Evolutionary conservation across 148 eudicot genomes (phyloP).

Genomic region (Camellia japonica): DNA sequence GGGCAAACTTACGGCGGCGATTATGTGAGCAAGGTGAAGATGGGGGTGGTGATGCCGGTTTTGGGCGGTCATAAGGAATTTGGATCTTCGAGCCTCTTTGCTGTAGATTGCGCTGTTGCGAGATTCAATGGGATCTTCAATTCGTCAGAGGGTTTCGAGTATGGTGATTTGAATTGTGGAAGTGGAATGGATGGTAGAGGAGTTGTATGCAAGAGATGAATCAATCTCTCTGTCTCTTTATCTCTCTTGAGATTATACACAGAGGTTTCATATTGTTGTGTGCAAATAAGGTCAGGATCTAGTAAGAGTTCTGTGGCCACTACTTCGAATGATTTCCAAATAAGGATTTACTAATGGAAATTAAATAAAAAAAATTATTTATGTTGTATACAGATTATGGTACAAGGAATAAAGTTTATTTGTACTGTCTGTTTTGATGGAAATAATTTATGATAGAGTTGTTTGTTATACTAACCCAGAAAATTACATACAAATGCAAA

Average conservation of each 20-base stretch:
- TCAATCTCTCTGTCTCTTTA: not conserved
- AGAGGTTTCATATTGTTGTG: not conserved
- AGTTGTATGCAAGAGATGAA: slow-evolving; percentile 42
- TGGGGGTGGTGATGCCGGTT: slow-evolving; percentile 65
- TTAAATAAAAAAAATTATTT: not conserved
- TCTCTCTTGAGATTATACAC: not conserved
- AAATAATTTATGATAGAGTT: too few relatives aligned
- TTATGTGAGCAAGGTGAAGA: slow-evolving; percentile 63
- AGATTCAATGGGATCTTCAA: slow-evolving; percentile 22
- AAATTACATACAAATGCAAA: not conserved
- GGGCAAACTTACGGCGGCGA: slow-evolving; percentile 71
- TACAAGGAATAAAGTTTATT: too few relatives aligned
- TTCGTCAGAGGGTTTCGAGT: slow-evolving; percentile 16
- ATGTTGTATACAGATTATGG: too few relatives aligned
- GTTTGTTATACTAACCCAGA: too few relatives aligned
- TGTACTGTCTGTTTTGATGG: too few relatives aligned
- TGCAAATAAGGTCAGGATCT: not conserved
- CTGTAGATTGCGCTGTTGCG: slow-evolving; percentile 57
- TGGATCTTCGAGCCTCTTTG: slow-evolving; percentile 52
- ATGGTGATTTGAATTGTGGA: slow-evolving; percentile 36
- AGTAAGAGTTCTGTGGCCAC: not conserved
- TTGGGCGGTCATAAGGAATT: slow-evolving; percentile 66
- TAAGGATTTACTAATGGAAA: not conserved
- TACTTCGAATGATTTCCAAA: not conserved
- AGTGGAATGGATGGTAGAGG: slow-evolving; percentile 37